Conservation (phyloP, 2,329 filamentous ascomycete species). For the Phialocephala sp. region DNA sequence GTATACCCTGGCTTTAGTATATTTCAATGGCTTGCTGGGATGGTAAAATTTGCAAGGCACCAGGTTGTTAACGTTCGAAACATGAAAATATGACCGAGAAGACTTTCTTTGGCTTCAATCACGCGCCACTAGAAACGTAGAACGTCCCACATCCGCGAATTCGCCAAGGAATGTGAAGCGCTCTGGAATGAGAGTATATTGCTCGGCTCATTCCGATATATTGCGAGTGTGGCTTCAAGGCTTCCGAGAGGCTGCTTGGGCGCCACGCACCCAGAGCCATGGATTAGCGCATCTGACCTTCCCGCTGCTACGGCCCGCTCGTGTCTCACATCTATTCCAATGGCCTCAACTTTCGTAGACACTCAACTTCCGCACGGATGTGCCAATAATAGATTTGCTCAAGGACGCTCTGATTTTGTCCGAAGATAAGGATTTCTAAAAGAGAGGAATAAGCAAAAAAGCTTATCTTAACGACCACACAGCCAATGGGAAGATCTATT, state of each 20-base stretch:
- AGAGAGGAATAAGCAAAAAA: constrained; percentile 1
- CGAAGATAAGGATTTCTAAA: constrained; percentile 7
- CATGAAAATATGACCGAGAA: not conserved
- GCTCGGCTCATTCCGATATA: not conserved
- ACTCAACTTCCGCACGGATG: not conserved
- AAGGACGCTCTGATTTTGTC: constrained; percentile 1
- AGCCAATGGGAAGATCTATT: constrained; percentile 6
- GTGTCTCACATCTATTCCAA: constrained; percentile 5
- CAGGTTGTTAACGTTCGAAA: not conserved
- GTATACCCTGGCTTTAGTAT: not conserved
- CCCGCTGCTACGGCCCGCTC: constrained; percentile 1
- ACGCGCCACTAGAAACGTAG: not conserved
- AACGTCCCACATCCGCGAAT: too few relatives aligned
- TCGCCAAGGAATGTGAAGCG: too few relatives aligned
- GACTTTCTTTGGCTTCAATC: not conserved
- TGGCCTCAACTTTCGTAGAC: not conserved
- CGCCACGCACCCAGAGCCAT: constrained; percentile 5
- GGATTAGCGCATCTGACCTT: constrained; percentile 10
- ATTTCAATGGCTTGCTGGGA: not conserved
- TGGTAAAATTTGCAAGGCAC: not conserved
- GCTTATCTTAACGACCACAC: constrained; percentile 6
- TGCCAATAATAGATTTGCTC: not conserved
- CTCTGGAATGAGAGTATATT: not conserved
- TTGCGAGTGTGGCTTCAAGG: not conserved
- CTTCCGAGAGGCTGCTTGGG: not conserved